A percentile compares a stretch with the other conserved stretches of the same genome.
Evolutionary conservation across 2,329 filamentous ascomycete species (phyloP).

Genomic region (Capronia epimyces): DNA sequence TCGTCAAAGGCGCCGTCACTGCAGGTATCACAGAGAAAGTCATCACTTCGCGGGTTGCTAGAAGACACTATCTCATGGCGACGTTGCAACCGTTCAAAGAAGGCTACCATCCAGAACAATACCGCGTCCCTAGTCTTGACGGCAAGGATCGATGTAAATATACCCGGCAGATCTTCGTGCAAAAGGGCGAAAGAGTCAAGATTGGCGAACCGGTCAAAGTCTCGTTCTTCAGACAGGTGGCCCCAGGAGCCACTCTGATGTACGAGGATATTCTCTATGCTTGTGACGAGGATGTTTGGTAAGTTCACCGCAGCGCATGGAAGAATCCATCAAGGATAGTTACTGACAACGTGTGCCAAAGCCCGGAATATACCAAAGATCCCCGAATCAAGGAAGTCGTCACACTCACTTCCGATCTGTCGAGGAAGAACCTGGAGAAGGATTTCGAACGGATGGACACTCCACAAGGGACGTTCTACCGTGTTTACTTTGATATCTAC

Average conservation of each 20-base stretch:
- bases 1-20: conserved; percentile 96
- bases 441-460: conserved; percentile 99
- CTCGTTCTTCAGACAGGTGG: conserved; percentile 96
- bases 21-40: conserved; percentile 96
- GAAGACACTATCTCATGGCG: conserved; percentile 98
- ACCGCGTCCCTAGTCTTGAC: conserved; percentile 91
- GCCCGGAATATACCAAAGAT: conserved; percentile 95
- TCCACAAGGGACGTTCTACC: conserved; percentile 91
- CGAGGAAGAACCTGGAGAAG: conserved; percentile 96
- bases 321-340: background rate
- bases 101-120: conserved; percentile 95
- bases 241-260: conserved; percentile 94
- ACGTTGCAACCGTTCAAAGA: conserved; percentile 98
- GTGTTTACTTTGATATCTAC: conserved; percentile 65
- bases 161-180: conserved; percentile 95
- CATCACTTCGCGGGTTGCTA: conserved; percentile 91
- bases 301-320: conserved; percentile 9
- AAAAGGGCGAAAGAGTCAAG: conserved; percentile 98
- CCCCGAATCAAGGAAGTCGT: conserved; percentile 99
- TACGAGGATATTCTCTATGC: conserved; percentile 98
- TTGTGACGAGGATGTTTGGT: conserved; percentile 87
- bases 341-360: conserved; percentile 13
- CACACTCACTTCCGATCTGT: conserved; percentile 92
- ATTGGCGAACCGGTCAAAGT: conserved; percentile 99
- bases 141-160: conserved; percentile 99